A percentile compares a stretch with the other conserved stretches of the same genome.
These are phyloP conservation scores for Aspergillus sclerotialis DNA, from an alignment of 2,329 filamentous ascomycete species.

Conservation along the genomic window DNA sequence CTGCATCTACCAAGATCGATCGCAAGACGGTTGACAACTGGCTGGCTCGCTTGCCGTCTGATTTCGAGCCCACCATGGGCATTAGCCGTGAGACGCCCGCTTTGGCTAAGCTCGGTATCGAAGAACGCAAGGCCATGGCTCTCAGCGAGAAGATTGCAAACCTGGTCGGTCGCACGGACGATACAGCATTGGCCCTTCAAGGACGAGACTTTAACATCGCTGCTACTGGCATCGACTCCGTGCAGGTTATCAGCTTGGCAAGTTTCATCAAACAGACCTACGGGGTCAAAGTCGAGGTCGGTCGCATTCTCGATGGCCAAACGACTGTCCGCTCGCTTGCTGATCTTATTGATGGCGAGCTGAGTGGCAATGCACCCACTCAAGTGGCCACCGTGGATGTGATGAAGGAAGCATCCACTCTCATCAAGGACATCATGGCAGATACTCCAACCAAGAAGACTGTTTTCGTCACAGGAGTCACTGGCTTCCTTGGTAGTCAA, in stretches of 20 bases:
- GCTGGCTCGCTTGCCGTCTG: conserved; percentile 6
- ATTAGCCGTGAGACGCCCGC: conserved; percentile 5
- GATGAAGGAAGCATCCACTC: conserved; percentile 6
- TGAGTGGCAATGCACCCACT: conserved; percentile 4
- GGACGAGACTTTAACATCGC: conserved; percentile 7
- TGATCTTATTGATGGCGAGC: conserved; percentile 5
- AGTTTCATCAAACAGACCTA: conserved; percentile 10
- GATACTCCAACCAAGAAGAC: conserved; percentile 4
- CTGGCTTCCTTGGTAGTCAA: conserved; percentile 15
- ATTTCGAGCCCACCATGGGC: conserved; percentile 8
- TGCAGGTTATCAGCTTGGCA: conserved; percentile 10
- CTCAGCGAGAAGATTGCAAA: conserved; percentile 5
- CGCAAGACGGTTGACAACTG: conserved; percentile 11
- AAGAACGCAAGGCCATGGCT: conserved; percentile 7
- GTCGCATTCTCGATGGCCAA: conserved; percentile 8
- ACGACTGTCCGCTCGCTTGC: conserved; percentile 8
- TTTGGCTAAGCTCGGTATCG: conserved; percentile 3
- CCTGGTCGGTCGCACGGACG: conserved; percentile 4
- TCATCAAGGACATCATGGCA: conserved; percentile 5
- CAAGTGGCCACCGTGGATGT: conserved; percentile 4
- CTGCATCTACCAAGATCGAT: conserved; percentile 17
- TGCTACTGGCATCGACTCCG: conserved; percentile 8
- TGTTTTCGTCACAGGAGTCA: conserved; percentile 15
- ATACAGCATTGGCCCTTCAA: conserved; percentile 1
- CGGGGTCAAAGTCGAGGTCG: conserved; percentile 7